A percentile compares a stretch with the other conserved stretches of the same genome.
phyloP scores from a whole-genome alignment of 768 basidiomycete genomes.

The Naganishia friedmannii region DNA sequence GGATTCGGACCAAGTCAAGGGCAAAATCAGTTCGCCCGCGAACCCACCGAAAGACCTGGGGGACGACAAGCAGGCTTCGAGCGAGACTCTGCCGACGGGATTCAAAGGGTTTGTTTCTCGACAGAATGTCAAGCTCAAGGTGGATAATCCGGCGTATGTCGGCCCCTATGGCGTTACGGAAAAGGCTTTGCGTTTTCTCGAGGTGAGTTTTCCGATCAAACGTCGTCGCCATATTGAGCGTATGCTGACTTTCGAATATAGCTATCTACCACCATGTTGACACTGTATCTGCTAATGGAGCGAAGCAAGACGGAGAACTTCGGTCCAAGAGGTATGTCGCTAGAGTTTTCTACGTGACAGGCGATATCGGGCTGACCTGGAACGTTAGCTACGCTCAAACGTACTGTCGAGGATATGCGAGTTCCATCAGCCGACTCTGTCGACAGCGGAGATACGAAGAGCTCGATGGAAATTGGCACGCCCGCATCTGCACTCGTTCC shows the following conservation, averaged over 20 bases:
- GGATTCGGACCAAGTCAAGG: background rate
- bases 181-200: conserved; percentile 7
- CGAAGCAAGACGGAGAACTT: background rate
- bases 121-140: background rate
- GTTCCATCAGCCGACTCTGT: background rate
- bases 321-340: conserved; percentile 11
- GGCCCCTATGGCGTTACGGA: conserved; percentile 18
- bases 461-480: conserved; percentile 4
- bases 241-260: background rate
- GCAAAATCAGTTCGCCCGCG: background rate
- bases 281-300: conserved; percentile 4
- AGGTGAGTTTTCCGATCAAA: background rate
- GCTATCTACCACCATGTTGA: conserved; percentile 15
- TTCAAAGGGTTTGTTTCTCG: background rate
- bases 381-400: conserved; percentile 6
- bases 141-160: conserved; percentile 3
- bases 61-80: background rate
- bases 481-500: conserved; percentile 3
- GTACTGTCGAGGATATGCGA: conserved; percentile 6
- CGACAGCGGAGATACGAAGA: conserved; percentile 13
- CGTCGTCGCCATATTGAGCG: background rate
- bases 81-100: background rate
- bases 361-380: background rate
- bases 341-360: background rate
- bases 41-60: background rate